These are phyloP conservation scores for Candida methanosorbosa DNA, from an alignment of 805 yeast species.

Conservation along the genomic window DNA sequence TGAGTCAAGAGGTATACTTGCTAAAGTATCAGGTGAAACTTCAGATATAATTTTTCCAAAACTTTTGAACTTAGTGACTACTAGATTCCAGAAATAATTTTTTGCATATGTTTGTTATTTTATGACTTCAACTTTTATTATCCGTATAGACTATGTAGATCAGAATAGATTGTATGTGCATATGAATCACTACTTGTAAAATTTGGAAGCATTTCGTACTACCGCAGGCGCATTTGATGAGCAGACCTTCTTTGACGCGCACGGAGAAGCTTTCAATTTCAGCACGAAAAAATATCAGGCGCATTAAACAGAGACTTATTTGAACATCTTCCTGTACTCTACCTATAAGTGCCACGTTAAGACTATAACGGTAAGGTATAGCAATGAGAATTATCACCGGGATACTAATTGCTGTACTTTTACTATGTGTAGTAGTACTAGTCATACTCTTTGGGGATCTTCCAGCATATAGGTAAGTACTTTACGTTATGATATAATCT, in stretches of 20 bases:
- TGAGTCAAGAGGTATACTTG: conserved; percentile 35
- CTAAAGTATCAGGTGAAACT: conserved; percentile 62
- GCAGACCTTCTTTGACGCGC: too few relatives aligned
- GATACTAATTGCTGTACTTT: neutral
- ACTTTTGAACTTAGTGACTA: conserved; percentile 32
- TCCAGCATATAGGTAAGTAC: conserved; percentile 21
- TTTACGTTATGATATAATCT: neutral
- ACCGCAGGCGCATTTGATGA: too few relatives aligned
- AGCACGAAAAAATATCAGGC: too few relatives aligned
- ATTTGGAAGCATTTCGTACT: too few relatives aligned
- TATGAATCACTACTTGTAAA: too few relatives aligned
- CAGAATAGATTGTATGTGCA: too few relatives aligned
- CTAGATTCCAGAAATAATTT: conserved; percentile 13
- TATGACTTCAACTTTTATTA: too few relatives aligned
- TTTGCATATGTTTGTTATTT: neutral
- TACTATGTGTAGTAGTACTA: conserved; percentile 12
- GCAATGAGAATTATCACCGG: neutral
- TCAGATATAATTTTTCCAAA: conserved; percentile 81
- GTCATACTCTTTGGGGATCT: conserved; percentile 40
- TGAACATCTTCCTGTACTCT: too few relatives aligned
- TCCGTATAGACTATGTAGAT: too few relatives aligned
- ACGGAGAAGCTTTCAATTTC: too few relatives aligned
- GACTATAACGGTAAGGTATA: neutral
- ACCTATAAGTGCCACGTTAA: too few relatives aligned
- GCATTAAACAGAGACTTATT: too few relatives aligned